phyloP scores from a whole-genome alignment of 306 rosid genomes.

The Quercus wislizeni region DNA sequence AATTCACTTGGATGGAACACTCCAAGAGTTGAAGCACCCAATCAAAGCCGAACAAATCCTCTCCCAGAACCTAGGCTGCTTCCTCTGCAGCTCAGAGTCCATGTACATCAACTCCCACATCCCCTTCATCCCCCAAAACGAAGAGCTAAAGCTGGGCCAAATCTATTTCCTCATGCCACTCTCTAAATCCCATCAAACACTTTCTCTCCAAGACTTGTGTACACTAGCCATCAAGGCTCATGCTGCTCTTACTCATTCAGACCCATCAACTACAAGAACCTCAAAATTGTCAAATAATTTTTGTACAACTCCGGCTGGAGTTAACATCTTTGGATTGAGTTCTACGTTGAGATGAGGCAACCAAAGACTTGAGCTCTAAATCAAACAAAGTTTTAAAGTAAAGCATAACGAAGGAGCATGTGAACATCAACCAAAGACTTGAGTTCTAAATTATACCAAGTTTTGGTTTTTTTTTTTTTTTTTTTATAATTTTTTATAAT shows the following conservation, averaged over 20 bases:
- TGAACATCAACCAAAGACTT: too few species aligned
- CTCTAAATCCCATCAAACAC: conserved; percentile 24
- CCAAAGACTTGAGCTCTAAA: conserved; percentile 7
- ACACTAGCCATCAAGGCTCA: conserved; percentile 54
- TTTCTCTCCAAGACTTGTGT: conserved; percentile 54
- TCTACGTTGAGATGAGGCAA: not conserved
- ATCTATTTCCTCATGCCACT: conserved; percentile 54
- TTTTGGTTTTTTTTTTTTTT: too few species aligned
- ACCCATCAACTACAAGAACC: not conserved
- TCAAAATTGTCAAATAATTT: not conserved
- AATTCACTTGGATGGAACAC: conserved; percentile 45
- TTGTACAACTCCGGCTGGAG: not conserved
- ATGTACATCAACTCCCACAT: conserved; percentile 39
- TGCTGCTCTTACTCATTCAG: conserved; percentile 43
- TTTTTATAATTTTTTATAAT: too few species aligned
- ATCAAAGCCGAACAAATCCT: conserved; percentile 45
- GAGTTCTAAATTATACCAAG: too few species aligned
- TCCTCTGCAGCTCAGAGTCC: conserved; percentile 54
- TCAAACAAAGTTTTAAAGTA: not conserved
- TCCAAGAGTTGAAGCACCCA: conserved; percentile 49
- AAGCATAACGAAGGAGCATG: not conserved
- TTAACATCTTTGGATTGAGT: not conserved
- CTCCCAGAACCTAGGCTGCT: conserved; percentile 50
- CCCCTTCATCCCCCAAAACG: conserved; percentile 21
- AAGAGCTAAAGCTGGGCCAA: conserved; percentile 55